These are phyloP conservation scores for Stropharia rugosoannulata DNA, from an alignment of 768 basidiomycete genomes.

Conservation along the genomic window DNA sequence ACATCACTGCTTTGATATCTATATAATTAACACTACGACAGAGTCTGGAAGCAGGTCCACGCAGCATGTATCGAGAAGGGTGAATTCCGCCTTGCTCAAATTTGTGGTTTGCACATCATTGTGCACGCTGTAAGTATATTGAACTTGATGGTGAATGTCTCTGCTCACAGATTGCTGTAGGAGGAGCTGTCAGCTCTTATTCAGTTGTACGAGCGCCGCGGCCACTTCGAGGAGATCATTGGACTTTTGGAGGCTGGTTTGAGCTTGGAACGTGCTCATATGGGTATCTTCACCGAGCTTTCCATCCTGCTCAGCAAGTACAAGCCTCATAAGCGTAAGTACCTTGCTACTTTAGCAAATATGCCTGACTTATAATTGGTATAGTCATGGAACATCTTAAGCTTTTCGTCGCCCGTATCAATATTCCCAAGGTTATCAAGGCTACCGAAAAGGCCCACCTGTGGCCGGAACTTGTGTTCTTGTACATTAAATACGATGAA, in stretches of 20 bases:
- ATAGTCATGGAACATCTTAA: constrained; percentile 98
- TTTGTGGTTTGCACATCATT: constrained; percentile 97
- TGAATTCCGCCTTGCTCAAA: constrained; percentile 97
- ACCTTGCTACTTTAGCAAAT: background rate
- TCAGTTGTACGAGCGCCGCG: constrained; percentile 84
- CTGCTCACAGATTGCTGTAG: constrained; percentile 31
- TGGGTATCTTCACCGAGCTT: constrained; percentile 98
- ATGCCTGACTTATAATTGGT: constrained; percentile 8
- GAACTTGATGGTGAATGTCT: constrained; percentile 14
- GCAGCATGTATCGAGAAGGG: constrained; percentile 97
- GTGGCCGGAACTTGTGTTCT: constrained; percentile 97
- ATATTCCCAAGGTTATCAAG: constrained; percentile 99
- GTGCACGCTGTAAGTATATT: constrained; percentile 69
- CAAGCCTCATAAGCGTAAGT: constrained; percentile 85
- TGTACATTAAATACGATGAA: constrained; percentile 99
- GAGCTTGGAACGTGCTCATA: constrained; percentile 96
- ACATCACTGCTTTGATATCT: background rate
- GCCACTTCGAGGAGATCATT: constrained; percentile 94
- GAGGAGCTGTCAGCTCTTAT: constrained; percentile 78
- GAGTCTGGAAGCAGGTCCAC: constrained; percentile 99
- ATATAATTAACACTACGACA: constrained; percentile 25
- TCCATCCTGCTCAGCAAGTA: constrained; percentile 94
- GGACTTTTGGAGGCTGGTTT: constrained; percentile 90
- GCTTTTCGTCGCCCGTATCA: constrained; percentile 92
- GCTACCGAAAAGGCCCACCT: constrained; percentile 95